Conservation (phyloP, 305 asterid species). For the Solanum hybrid region DNA sequence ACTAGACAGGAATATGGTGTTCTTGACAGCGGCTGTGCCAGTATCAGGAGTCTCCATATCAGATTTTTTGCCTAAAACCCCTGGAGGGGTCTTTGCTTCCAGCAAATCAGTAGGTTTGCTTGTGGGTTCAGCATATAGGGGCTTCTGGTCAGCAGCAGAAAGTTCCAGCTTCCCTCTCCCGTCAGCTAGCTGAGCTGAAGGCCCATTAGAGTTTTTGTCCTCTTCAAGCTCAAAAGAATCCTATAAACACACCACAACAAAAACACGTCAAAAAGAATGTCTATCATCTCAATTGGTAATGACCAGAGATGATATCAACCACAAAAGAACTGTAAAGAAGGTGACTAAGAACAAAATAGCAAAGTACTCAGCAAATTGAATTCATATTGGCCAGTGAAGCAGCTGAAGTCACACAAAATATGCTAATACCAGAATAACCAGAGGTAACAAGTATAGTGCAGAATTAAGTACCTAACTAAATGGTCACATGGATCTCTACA, state of each 20-base stretch:
- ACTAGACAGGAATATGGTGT: constrained; percentile 1
- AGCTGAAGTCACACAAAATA: not conserved
- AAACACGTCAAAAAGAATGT: not conserved
- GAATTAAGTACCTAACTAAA: not conserved
- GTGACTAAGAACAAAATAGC: not conserved
- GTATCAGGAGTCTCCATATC: constrained; percentile 17
- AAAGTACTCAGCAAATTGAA: not conserved
- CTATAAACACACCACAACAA: constrained; percentile 18
- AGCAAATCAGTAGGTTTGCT: constrained; percentile 13
- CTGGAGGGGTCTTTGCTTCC: constrained; percentile 19
- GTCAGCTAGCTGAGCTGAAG: constrained; percentile 21
- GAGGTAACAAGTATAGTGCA: not conserved
- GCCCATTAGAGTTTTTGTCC: constrained; percentile 29
- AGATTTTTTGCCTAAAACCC: constrained; percentile 13
- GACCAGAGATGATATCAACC: not conserved
- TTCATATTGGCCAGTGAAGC: not conserved
- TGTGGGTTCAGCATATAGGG: constrained; percentile 19
- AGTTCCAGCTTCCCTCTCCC: constrained; percentile 16
- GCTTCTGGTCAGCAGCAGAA: constrained; percentile 14
- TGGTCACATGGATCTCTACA: not conserved
- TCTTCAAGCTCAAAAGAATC: constrained; percentile 39
- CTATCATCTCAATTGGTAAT: not conserved
- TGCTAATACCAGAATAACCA: not conserved
- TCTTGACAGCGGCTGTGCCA: constrained; percentile 13
- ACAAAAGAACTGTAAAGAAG: not conserved